These are phyloP conservation scores for Candida hungchunana DNA, from an alignment of 805 yeast genomes.

Conservation along the genomic window DNA sequence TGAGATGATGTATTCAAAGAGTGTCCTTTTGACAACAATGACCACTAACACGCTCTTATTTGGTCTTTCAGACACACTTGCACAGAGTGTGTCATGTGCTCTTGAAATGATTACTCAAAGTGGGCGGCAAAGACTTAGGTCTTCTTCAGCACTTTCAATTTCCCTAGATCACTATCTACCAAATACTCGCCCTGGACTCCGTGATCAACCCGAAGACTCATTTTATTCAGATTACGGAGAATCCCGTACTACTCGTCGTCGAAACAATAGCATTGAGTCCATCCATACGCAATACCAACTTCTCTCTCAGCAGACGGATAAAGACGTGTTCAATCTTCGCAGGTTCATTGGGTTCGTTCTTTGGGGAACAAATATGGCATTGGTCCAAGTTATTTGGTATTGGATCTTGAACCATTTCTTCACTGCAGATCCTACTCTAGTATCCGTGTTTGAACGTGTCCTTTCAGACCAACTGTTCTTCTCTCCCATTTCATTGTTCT, in stretches of 20 bases:
- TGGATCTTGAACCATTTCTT: constrained; percentile 71
- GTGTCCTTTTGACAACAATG: constrained; percentile 72
- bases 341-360: constrained; percentile 74
- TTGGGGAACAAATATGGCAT: constrained; percentile 86
- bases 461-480: constrained; percentile 85
- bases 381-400: constrained; percentile 88
- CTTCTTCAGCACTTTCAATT: constrained; percentile 12
- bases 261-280: constrained; percentile 27
- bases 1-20: constrained; percentile 54
- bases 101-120: constrained; percentile 12
- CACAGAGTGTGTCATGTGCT: constrained; percentile 48
- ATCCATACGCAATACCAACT: constrained; percentile 27
- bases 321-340: constrained; percentile 50
- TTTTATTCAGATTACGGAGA: constrained; percentile 30
- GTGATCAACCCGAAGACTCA: constrained; percentile 21
- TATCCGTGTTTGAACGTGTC: constrained; percentile 81
- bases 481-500: constrained; percentile 79
- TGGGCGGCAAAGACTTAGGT: not conserved
- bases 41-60: constrained; percentile 75
- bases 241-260: constrained; percentile 24
- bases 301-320: constrained; percentile 26
- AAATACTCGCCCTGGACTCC: constrained; percentile 2
- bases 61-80: constrained; percentile 89
- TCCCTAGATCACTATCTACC: constrained; percentile 14
- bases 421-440: constrained; percentile 75